Evolutionary conservation across 176 grass and related monocot species (phyloP).

Genomic region (Ampelocalamus luodianensis): DNA sequence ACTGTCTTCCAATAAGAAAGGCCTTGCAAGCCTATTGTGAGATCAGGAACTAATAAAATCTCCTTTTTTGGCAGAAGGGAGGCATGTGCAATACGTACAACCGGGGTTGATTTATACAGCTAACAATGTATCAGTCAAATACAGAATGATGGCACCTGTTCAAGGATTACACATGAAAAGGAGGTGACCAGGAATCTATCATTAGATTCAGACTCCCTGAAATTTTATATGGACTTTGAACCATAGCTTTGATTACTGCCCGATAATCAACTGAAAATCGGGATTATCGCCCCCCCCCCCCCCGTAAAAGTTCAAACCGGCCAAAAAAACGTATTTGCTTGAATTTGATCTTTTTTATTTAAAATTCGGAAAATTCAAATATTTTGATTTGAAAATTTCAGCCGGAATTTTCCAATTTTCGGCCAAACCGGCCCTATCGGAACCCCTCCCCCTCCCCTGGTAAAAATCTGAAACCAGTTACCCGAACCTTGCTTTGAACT

Average conservation of each 20-base stretch:
- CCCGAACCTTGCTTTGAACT: background rate
- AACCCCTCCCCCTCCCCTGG: too few relatives aligned
- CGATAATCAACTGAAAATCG: too few relatives aligned
- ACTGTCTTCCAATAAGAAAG: background rate
- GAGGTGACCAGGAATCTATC: background rate
- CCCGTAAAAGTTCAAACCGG: too few relatives aligned
- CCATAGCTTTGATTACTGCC: too few relatives aligned
- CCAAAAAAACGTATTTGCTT: too few relatives aligned
- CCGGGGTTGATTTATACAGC: conserved; percentile 9
- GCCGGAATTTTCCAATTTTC: too few relatives aligned
- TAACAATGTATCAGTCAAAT: background rate
- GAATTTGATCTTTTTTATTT: too few relatives aligned
- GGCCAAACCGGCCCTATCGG: too few relatives aligned
- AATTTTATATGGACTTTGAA: conserved; percentile 3
- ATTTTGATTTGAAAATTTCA: too few relatives aligned
- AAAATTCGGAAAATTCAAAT: too few relatives aligned
- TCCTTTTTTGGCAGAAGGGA: background rate
- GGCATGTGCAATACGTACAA: background rate
- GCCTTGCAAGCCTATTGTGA: background rate
- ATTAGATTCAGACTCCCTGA: background rate
- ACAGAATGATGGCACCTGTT: background rate
- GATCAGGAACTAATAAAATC: background rate
- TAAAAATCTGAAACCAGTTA: too few relatives aligned
- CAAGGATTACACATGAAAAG: background rate
- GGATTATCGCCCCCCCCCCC: too few relatives aligned